These are phyloP conservation scores for Leccinum disarticulatum DNA, from an alignment of 768 basidiomycete species.

Conservation along the genomic window DNA sequence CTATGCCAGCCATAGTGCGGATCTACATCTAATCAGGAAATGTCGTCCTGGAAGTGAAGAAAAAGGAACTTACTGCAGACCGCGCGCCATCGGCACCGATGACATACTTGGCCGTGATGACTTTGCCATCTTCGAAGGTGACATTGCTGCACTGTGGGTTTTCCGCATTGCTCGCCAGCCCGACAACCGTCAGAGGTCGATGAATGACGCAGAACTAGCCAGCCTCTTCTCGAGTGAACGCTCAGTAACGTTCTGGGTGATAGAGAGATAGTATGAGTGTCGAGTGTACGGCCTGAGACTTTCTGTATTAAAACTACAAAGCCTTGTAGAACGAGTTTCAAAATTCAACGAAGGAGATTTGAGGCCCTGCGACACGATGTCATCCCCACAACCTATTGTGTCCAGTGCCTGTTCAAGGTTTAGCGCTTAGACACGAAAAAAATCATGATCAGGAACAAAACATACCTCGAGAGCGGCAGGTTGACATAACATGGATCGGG, in stretches of 20 bases:
- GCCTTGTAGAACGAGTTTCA: slow-evolving; percentile 29
- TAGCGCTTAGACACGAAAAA: slow-evolving; percentile 22
- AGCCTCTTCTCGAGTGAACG: slow-evolving; percentile 39
- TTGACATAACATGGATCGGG: slow-evolving; percentile 49
- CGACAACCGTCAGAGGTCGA: slow-evolving; percentile 41
- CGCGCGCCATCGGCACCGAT: no score
- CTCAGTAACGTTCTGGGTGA: slow-evolving; percentile 49
- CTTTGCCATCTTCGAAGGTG: slow-evolving; percentile 46
- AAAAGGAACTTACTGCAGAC: no score
- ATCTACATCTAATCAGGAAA: slow-evolving; percentile 31
- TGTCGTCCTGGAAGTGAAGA: background rate
- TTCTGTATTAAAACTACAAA: slow-evolving; percentile 33
- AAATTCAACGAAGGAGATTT: slow-evolving; percentile 30
- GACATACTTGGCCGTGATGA: no score
- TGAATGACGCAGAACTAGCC: slow-evolving; percentile 29
- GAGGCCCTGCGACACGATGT: slow-evolving; percentile 38
- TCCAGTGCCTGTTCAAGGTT: slow-evolving; percentile 42
- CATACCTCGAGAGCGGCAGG: slow-evolving; percentile 21
- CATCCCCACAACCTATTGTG: slow-evolving; percentile 41
- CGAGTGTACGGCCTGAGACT: slow-evolving; percentile 42
- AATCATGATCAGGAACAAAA: background rate
- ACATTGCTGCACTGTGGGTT: slow-evolving; percentile 37
- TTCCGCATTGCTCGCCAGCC: slow-evolving; percentile 31
- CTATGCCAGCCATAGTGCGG: slow-evolving; percentile 40
- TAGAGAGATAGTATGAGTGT: slow-evolving; percentile 41